phyloP scores from a whole-genome alignment of 1,284 basidiomycete species.

The Apiotrichum veenhuisii region DNA sequence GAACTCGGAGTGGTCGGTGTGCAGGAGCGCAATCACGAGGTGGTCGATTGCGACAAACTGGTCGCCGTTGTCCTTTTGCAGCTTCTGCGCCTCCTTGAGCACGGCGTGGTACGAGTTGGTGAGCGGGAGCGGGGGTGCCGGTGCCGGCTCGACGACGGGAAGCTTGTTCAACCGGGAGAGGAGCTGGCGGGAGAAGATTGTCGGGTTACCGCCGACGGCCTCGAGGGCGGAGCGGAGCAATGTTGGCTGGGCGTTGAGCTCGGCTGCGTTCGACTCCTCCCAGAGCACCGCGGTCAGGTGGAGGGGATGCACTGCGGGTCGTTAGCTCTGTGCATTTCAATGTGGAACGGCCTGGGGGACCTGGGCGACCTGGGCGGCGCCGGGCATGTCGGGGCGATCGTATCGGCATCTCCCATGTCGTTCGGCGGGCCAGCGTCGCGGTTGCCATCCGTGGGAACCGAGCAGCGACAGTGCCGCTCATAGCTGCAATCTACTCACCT shows the following conservation, averaged over 20 bases:
- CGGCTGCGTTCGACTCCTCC: slow-evolving; percentile 32
- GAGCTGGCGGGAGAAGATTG: slow-evolving; percentile 41
- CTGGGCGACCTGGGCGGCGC: too few species aligned
- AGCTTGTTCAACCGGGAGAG: slow-evolving; percentile 54
- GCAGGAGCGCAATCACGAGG: slow-evolving; percentile 68
- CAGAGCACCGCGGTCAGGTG: slow-evolving; percentile 48
- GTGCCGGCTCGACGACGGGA: slow-evolving; percentile 78
- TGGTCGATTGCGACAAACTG: slow-evolving; percentile 90
- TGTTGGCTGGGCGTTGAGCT: slow-evolving; percentile 33
- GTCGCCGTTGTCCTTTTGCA: slow-evolving; percentile 80
- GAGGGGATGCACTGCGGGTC: slow-evolving; percentile 43
- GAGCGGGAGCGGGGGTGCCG: slow-evolving; percentile 66
- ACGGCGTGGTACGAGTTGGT: slow-evolving; percentile 63
- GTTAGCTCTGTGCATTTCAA: slow-evolving; percentile 16
- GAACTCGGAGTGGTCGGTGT: slow-evolving; percentile 49
- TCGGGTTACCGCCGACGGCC: slow-evolving; percentile 45
- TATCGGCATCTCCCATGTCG: too few species aligned
- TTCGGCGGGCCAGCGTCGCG: too few species aligned
- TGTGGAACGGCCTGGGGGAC: too few species aligned
- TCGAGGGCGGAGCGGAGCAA: slow-evolving; percentile 44
- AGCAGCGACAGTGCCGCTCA: neutral
- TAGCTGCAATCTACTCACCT: slow-evolving; percentile 25
- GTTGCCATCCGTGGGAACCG: neutral
- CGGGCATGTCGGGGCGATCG: too few species aligned
- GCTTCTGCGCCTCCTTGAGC: slow-evolving; percentile 70